Evolutionary conservation across 306 rosid genomes (phyloP).

Genomic region (Vicia faba): DNA sequence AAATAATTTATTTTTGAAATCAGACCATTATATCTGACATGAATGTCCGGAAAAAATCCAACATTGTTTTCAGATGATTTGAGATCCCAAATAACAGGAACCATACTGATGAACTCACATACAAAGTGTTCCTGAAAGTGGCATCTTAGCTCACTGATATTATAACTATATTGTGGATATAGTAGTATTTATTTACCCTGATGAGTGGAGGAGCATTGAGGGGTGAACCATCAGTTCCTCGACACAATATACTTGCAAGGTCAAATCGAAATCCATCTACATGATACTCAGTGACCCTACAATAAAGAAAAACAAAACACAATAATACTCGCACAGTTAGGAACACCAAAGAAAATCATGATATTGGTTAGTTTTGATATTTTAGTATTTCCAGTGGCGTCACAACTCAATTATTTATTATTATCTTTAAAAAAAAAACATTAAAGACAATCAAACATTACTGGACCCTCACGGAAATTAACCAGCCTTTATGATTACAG

Average conservation of each 20-base stretch:
- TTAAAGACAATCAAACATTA: slow-evolving; percentile 8
- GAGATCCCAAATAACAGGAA: slow-evolving; percentile 22
- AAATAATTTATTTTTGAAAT: not conserved
- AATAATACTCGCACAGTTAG: slow-evolving; percentile 9
- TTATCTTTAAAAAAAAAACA: slow-evolving; percentile 3
- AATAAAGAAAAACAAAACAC: slow-evolving; percentile 34
- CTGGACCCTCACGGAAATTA: slow-evolving; percentile 18
- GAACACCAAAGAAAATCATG: slow-evolving; percentile 5
- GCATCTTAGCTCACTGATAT: no score
- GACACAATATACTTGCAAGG: slow-evolving; percentile 90
- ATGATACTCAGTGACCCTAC: slow-evolving; percentile 90
- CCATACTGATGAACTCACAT: slow-evolving; percentile 16
- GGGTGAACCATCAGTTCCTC: slow-evolving; percentile 85
- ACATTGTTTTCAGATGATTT: slow-evolving; percentile 1
- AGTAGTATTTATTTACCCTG: slow-evolving; percentile 55
- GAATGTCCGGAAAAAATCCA: not conserved
- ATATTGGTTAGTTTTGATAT: slow-evolving; percentile 10
- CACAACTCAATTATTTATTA: slow-evolving; percentile 19
- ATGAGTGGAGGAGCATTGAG: slow-evolving; percentile 77
- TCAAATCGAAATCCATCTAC: slow-evolving; percentile 98
- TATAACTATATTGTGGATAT: slow-evolving; percentile 16
- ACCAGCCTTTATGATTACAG: not conserved
- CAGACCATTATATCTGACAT: not conserved
- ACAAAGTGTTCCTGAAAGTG: not conserved
- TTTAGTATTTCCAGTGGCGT: slow-evolving; percentile 19